Conservation (phyloP, 164 flowering plant species). For the Vitis rotundifolia region DNA sequence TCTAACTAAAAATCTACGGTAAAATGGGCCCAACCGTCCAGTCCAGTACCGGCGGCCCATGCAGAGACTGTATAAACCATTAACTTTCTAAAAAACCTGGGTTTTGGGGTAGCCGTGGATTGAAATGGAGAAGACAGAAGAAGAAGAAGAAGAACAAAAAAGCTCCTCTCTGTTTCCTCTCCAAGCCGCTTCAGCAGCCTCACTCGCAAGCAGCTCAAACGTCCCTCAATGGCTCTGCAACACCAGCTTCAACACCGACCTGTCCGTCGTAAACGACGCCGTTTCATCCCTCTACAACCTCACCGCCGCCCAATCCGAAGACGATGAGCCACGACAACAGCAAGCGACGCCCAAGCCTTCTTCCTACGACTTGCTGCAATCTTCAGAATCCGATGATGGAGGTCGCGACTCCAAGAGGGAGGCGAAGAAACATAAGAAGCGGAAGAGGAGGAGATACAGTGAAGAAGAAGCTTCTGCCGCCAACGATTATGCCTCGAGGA, state of each 20-base stretch:
- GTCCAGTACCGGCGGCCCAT: too few relatives aligned
- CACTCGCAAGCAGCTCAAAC: slow-evolving; percentile 5
- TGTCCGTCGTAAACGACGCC: slow-evolving; percentile 50
- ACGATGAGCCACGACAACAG: neutral
- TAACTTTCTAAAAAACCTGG: too few relatives aligned
- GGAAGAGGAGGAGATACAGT: neutral
- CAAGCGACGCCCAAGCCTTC: slow-evolving; percentile 7
- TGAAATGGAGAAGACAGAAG: neutral
- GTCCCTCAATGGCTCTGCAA: slow-evolving; percentile 71
- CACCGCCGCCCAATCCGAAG: slow-evolving; percentile 6
- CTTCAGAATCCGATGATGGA: slow-evolving; percentile 33
- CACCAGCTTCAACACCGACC: slow-evolving; percentile 79
- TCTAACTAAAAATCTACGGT: too few relatives aligned
- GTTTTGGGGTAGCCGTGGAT: too few relatives aligned
- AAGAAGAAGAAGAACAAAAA: slow-evolving; percentile 1
- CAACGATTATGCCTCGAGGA: slow-evolving; percentile 32
- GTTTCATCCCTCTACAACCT: slow-evolving; percentile 25
- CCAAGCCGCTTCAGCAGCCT: slow-evolving; percentile 4
- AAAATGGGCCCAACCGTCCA: too few relatives aligned
- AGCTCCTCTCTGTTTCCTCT: slow-evolving; percentile 25
- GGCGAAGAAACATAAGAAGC: slow-evolving; percentile 24
- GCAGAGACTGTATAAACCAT: too few relatives aligned
- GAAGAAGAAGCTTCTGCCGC: neutral
- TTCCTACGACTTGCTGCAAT: slow-evolving; percentile 46
- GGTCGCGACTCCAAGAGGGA: slow-evolving; percentile 17